A percentile compares a stretch with the other conserved stretches of the same genome.
phyloP scores from a whole-genome alignment of 1,139 yeast species.

The Blastobotrys illinoisensis region DNA sequence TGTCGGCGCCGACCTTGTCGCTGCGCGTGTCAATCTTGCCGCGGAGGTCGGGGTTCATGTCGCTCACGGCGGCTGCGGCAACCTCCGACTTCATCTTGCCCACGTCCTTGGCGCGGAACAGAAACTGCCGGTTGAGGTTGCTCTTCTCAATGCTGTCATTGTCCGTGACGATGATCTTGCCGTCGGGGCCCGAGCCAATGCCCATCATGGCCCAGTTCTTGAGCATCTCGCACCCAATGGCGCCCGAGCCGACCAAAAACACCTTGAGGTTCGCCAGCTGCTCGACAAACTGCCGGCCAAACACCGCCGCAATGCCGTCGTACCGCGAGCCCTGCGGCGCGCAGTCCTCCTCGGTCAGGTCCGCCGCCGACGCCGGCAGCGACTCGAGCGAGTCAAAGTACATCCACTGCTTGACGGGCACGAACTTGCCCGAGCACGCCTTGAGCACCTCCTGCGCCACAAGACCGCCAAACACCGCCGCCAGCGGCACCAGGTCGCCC shows the following conservation, averaged over 20 bases:
- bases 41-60: conserved; percentile 76
- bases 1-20: conserved; percentile 91
- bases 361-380: conserved; percentile 46
- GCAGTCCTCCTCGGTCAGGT: conserved; percentile 65
- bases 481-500: conserved; percentile 88
- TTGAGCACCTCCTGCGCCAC: conserved; percentile 96
- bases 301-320: conserved; percentile 90
- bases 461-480: conserved; percentile 89
- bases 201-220: conserved; percentile 99
- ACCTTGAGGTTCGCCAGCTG: conserved; percentile 69
- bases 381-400: conserved; percentile 94
- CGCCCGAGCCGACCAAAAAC: conserved; percentile 95
- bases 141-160: conserved; percentile 94
- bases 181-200: conserved; percentile 84
- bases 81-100: conserved; percentile 88
- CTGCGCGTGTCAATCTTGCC: conserved; percentile 72
- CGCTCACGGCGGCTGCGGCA: conserved; percentile 77
- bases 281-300: conserved; percentile 75
- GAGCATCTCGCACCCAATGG: conserved; percentile 98
- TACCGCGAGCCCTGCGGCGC: conserved; percentile 77
- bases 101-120: conserved; percentile 91
- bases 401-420: conserved; percentile 84
- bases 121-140: conserved; percentile 90
- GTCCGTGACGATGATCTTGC: conserved; percentile 81
- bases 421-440: conserved; percentile 90